Conservation (phyloP, 1,284 basidiomycete species). For the Heterobasidion parviporum region DNA sequence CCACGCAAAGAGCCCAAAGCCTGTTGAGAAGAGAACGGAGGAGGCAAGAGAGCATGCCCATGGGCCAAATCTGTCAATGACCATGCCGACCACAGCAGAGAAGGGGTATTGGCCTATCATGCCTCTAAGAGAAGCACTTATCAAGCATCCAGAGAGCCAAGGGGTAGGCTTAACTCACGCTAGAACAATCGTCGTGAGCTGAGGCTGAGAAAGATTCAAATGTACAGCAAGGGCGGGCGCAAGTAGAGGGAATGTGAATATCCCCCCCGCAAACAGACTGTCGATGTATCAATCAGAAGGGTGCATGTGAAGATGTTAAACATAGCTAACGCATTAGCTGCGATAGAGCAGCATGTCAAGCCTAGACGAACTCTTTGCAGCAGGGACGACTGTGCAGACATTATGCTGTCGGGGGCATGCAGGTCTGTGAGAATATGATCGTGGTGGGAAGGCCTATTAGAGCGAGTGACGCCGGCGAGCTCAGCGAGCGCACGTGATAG, state of each 20-base stretch:
- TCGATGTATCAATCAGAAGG: not conserved
- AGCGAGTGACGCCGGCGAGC: not conserved
- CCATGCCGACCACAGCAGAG: constrained; percentile 48
- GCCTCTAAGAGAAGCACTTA: constrained; percentile 31
- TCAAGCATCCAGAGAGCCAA: not conserved
- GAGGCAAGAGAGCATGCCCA: constrained; percentile 58
- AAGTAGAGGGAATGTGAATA: constrained; percentile 70
- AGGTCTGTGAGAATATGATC: not conserved
- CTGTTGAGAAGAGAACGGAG: constrained; percentile 44
- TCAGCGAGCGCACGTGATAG: not conserved
- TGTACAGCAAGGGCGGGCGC: constrained; percentile 51
- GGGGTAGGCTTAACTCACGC: constrained; percentile 31
- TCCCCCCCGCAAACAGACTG: constrained; percentile 63
- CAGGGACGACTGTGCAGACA: not conserved
- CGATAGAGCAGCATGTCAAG: constrained; percentile 46
- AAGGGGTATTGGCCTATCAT: constrained; percentile 66
- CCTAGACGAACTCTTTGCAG: constrained; percentile 14
- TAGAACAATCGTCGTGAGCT: constrained; percentile 69
- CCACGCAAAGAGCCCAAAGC: constrained; percentile 54
- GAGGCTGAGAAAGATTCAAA: constrained; percentile 61
- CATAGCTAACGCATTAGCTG: constrained; percentile 50
- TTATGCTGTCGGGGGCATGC: constrained; percentile 5
- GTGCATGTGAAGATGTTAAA: not conserved
- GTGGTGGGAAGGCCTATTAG: not conserved
- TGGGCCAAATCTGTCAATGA: constrained; percentile 52